Conservation (phyloP, 2,329 filamentous ascomycete genomes). For the Arthrocladium fulminans region DNA sequence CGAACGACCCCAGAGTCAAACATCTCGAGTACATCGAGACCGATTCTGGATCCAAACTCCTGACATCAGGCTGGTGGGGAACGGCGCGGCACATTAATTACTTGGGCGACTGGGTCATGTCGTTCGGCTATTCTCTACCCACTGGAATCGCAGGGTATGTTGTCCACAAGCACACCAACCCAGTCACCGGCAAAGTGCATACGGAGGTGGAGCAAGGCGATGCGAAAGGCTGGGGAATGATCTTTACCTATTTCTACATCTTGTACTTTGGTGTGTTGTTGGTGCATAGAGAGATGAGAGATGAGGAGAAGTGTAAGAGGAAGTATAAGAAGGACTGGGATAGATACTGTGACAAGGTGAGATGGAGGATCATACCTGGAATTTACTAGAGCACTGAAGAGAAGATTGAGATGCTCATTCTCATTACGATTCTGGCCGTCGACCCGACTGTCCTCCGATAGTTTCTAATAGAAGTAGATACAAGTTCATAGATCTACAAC, state of each 20-base stretch:
- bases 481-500: too few species aligned
- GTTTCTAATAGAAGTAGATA: too few species aligned
- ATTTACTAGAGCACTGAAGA: conserved; percentile 52
- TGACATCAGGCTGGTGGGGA: conserved; percentile 90
- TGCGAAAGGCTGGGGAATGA: conserved; percentile 71
- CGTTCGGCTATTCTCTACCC: conserved; percentile 81
- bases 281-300: conserved; percentile 74
- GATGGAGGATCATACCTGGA: conserved; percentile 72
- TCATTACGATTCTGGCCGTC: too few species aligned
- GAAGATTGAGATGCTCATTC: too few species aligned
- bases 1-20: conserved; percentile 65
- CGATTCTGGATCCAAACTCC: conserved; percentile 66
- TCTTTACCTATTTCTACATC: conserved; percentile 91
- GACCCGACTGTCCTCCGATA: too few species aligned
- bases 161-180: conserved; percentile 46
- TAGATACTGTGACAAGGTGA: conserved; percentile 73
- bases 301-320: conserved; percentile 80
- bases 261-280: conserved; percentile 83
- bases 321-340: conserved; percentile 95
- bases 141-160: conserved; percentile 77
- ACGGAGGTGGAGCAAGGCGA: conserved; percentile 61
- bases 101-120: conserved; percentile 87
- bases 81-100: conserved; percentile 90
- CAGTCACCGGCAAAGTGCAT: conserved; percentile 48
- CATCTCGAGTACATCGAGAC: conserved; percentile 84